phyloP scores from a whole-genome alignment of 768 basidiomycete species.

The Cystofilobasidium macerans region DNA sequence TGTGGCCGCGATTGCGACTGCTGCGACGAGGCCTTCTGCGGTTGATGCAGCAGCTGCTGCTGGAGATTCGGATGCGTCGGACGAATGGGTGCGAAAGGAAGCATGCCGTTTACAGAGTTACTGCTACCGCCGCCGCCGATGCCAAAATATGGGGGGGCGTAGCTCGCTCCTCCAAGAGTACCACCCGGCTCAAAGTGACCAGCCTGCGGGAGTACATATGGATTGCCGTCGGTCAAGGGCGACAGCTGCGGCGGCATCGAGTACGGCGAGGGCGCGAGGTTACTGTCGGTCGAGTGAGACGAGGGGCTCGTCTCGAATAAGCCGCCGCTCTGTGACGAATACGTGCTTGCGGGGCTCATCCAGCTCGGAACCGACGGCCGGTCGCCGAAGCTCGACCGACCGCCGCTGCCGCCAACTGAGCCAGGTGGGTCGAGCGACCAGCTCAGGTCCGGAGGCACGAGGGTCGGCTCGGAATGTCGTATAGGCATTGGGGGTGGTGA shows the following conservation, averaged over 20 bases:
- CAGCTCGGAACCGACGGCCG: not conserved
- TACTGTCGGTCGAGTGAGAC: not conserved
- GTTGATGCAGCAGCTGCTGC: no score
- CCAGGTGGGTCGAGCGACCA: not conserved
- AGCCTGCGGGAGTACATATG: no score
- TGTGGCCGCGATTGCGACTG: not conserved
- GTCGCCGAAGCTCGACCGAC: not conserved
- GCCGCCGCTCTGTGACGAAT: not conserved
- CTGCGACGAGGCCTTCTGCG: no score
- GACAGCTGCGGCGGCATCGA: not conserved
- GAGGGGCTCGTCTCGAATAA: not conserved
- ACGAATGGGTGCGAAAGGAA: no score
- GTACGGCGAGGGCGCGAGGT: not conserved
- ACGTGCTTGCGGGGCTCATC: not conserved
- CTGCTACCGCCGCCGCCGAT: no score
- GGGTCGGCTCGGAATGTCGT: not conserved
- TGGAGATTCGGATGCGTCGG: no score
- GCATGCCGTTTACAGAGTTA: no score
- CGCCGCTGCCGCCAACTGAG: not conserved
- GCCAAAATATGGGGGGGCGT: not conserved
- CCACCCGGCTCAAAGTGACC: no score
- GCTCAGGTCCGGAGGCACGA: not conserved
- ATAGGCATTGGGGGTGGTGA: not conserved
- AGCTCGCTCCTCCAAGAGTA: no score
- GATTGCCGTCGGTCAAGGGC: not conserved